Conservation (phyloP, 176 grass and related monocot species). For the Bothriochloa decipiens region DNA sequence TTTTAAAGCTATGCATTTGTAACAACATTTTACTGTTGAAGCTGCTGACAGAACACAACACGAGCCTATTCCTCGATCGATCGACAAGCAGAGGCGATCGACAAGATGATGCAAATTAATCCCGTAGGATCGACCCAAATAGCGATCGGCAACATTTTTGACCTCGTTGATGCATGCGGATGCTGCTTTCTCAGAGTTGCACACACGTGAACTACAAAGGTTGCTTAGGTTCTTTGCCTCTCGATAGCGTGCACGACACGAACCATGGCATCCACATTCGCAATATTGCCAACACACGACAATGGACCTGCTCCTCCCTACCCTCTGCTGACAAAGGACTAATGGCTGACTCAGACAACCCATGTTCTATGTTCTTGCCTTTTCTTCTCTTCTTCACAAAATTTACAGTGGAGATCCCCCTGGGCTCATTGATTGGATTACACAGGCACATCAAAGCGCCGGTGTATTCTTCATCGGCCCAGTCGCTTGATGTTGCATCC, state of each 20-base stretch:
- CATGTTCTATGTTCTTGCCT: background rate
- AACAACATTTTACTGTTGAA: conserved; percentile 41
- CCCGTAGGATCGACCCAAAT: no score
- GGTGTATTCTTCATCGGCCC: background rate
- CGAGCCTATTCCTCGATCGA: no score
- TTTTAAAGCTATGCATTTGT: conserved; percentile 43
- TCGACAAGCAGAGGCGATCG: no score
- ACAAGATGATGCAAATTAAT: no score
- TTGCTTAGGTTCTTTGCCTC: no score
- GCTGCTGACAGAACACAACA: conserved; percentile 39
- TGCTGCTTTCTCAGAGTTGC: no score
- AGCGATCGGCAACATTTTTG: no score
- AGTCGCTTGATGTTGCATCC: conserved; percentile 37
- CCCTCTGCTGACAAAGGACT: conserved; percentile 33
- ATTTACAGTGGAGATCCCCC: conserved; percentile 41
- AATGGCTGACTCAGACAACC: conserved; percentile 29
- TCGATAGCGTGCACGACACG: background rate
- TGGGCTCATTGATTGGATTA: conserved; percentile 52
- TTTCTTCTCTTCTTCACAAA: conserved; percentile 6
- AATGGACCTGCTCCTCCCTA: background rate
- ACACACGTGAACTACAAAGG: no score
- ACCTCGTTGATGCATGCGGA: no score
- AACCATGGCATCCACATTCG: conserved; percentile 33
- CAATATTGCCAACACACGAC: conserved; percentile 10
- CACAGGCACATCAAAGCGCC: conserved; percentile 15